Base-by-base conservation (phyloP, 2,329 filamentous ascomycete genomes). In the Cercospora berteroae region DNA sequence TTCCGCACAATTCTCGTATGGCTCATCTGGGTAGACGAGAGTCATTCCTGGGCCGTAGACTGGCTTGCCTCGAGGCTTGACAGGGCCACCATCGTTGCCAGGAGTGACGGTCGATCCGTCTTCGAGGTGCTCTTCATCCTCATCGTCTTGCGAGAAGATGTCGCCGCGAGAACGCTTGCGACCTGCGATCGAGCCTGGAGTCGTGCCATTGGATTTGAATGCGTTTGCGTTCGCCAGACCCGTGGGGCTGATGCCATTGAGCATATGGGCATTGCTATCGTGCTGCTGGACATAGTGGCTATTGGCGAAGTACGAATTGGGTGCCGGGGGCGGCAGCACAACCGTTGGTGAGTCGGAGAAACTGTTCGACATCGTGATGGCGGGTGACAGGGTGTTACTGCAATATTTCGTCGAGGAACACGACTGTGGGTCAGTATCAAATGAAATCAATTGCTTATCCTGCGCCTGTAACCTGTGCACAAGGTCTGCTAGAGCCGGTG, bases 91-190 rank as follows among this genome's bases (percentile, higher is more conserved):
- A 67, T 69, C 81, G 77, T 64, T 80, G 74, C 66, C 59, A 56
- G 81, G 71, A 73, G 78, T 70, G 62, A 79, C 70, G 67, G 82
- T 79, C 65, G 83, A 77, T 78, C 86, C 85, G 75, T 88, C 80
- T 75, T 79, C 79, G 31, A 70, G 65, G 60, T 75, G 75, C 59
- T 80, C 80, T 67, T 88, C 84, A 72, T 89, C 86, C 63, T 91
- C 87, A 73, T 92, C 91, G 70, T 85, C 81, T 27, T 85, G 84
- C 39, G 69, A 70, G 69, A 72, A 69, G 65, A 90, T 89, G 78
- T 94, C 90, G 74, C 91, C 89, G 76, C 90, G 86, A 69, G 90
- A 92, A 73, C 91, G 89, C 81, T 94, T 94, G 77, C 90, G 88
- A 72, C 90, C 89, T 72, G 87, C 86, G 70, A 81, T 75, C 25